phyloP scores from a whole-genome alignment of 495 filamentous ascomycete genomes.

The Terfezia boudieri region DNA sequence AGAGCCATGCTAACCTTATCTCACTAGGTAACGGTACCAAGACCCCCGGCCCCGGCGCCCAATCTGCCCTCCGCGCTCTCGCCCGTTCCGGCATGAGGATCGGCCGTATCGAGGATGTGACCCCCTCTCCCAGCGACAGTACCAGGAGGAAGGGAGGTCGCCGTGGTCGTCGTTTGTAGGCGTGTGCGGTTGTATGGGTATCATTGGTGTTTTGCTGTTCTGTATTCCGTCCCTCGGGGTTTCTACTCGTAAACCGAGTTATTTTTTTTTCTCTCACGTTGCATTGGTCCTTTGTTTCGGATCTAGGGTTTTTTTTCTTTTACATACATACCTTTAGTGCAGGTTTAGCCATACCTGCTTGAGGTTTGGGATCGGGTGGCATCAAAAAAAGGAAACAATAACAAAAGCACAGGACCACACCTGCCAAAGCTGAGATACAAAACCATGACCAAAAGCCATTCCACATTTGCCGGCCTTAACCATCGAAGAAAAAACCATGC shows the following conservation, averaged over 20 bases:
- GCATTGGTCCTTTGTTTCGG: too few relatives aligned
- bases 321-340: not conserved
- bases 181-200: not conserved
- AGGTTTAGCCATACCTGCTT: not conserved
- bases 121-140: slow-evolving; percentile 92
- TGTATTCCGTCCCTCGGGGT: not conserved
- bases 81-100: slow-evolving; percentile 99
- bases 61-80: slow-evolving; percentile 94
- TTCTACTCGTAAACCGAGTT: not conserved
- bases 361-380: not conserved
- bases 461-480: not conserved
- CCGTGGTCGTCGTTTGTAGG: slow-evolving; percentile 94
- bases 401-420: not conserved
- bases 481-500: not conserved
- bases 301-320: not conserved
- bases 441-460: not conserved
- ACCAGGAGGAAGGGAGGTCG: slow-evolving; percentile 99
- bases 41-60: slow-evolving; percentile 94
- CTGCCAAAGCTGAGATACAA: not conserved
- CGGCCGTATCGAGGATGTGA: slow-evolving; percentile 98
- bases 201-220: not conserved
- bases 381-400: not conserved
- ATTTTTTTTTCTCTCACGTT: not conserved
- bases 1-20: slow-evolving; percentile 2
- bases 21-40: slow-evolving; percentile 83